Conservation (phyloP, 2,329 filamentous ascomycete species). For the Pyrenophora seminiperda region DNA sequence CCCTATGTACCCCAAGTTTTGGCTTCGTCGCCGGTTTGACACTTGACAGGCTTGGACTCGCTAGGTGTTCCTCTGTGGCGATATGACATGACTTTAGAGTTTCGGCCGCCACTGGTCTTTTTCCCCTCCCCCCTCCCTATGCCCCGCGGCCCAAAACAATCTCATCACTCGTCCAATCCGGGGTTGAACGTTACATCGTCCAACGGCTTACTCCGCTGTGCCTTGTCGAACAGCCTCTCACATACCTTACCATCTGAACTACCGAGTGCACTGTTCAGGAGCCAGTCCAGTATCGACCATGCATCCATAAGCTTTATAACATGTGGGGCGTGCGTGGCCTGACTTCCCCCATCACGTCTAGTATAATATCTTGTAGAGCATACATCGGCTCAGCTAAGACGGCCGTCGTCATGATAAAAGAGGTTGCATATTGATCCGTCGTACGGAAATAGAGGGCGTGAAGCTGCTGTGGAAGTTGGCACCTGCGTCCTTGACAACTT, state of each 20-base stretch:
- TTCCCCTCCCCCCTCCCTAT: no score
- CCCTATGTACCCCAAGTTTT: slow-evolving; percentile 12
- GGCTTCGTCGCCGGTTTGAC: slow-evolving; percentile 1
- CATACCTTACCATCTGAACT: slow-evolving; percentile 60
- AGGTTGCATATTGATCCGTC: slow-evolving; percentile 52
- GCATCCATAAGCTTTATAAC: slow-evolving; percentile 57
- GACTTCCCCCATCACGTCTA: slow-evolving; percentile 55
- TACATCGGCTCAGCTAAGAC: slow-evolving; percentile 52
- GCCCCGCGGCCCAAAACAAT: slow-evolving; percentile 55
- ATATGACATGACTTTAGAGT: slow-evolving; percentile 19
- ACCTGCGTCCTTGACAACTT: slow-evolving; percentile 45
- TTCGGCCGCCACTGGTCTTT: slow-evolving; percentile 35
- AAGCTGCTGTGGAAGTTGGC: slow-evolving; percentile 48
- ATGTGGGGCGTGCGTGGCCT: slow-evolving; percentile 60
- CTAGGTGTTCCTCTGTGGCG: neutral
- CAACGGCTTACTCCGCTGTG: slow-evolving; percentile 58
- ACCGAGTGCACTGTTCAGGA: slow-evolving; percentile 59
- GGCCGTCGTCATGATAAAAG: slow-evolving; percentile 54
- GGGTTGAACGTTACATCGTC: slow-evolving; percentile 58
- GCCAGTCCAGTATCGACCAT: slow-evolving; percentile 60
- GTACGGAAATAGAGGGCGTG: slow-evolving; percentile 56
- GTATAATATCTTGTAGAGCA: slow-evolving; percentile 48
- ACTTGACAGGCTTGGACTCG: slow-evolving; percentile 10
- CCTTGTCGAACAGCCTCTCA: slow-evolving; percentile 58
- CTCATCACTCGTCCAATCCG: slow-evolving; percentile 56